A percentile compares a stretch with the other conserved stretches of the same genome.
phyloP scores from a whole-genome alignment of 1,284 basidiomycete genomes.

The Ceratorhiza oryzae-sativae region DNA sequence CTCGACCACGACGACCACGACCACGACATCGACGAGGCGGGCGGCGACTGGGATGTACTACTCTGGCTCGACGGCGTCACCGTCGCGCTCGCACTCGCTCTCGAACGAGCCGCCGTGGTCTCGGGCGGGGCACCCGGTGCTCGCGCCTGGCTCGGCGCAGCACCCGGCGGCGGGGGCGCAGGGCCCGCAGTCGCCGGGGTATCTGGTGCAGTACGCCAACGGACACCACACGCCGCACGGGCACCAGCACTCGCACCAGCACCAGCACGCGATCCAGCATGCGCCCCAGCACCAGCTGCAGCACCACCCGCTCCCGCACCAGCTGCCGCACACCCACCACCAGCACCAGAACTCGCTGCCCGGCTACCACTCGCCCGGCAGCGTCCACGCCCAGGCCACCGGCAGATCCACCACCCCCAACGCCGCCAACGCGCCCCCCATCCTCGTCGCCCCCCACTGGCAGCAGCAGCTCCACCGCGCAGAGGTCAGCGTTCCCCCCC shows the following conservation, averaged over 20 bases:
- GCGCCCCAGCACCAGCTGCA: conserved; percentile 56
- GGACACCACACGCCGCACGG: conserved; percentile 53
- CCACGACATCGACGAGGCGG: neutral
- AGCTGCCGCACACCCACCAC: conserved; percentile 56
- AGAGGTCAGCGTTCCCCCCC: conserved; percentile 37
- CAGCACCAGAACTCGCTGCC: conserved; percentile 76
- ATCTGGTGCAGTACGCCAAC: conserved; percentile 71
- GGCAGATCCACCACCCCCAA: conserved; percentile 65
- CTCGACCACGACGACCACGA: conserved; percentile 2
- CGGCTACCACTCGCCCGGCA: conserved; percentile 35
- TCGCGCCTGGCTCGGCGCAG: conserved; percentile 58
- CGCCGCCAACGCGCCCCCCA: conserved; percentile 54
- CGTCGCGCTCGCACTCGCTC: conserved; percentile 34
- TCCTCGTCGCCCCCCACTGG: conserved; percentile 43
- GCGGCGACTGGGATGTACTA: conserved; percentile 20
- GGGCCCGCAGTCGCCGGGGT: conserved; percentile 68
- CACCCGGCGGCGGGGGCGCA: conserved; percentile 62
- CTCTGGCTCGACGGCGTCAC: conserved; percentile 30
- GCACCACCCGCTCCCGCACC: conserved; percentile 51
- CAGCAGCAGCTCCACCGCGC: conserved; percentile 49
- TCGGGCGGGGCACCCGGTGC: conserved; percentile 65
- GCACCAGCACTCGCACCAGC: conserved; percentile 18
- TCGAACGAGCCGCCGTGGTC: conserved; percentile 60
- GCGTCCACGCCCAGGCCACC: conserved; percentile 50
- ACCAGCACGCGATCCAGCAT: conserved; percentile 57